Conservation (phyloP, 2,329 filamentous ascomycete species). For the Alternaria incomplexa region DNA sequence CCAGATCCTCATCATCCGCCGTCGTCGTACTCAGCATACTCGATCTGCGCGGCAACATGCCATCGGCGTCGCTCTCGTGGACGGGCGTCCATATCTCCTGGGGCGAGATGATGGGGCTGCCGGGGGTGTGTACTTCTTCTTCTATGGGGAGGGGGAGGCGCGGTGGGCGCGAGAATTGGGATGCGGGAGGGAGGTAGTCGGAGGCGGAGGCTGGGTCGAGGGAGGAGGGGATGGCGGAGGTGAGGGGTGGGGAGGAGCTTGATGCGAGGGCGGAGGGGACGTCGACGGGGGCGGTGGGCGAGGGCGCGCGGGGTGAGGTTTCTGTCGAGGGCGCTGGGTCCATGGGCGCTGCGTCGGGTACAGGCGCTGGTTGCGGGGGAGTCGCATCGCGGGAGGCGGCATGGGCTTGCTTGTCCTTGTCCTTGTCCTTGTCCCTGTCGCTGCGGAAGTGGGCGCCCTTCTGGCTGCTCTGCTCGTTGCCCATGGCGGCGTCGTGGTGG, state of each 20-base stretch:
- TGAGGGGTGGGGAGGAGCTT: slow-evolving; percentile 28
- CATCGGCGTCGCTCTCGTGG: slow-evolving; percentile 54
- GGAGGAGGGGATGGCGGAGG: slow-evolving; percentile 34
- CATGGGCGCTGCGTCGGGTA: slow-evolving; percentile 39
- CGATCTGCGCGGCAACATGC: slow-evolving; percentile 62
- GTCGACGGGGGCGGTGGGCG: slow-evolving; percentile 49
- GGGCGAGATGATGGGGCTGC: slow-evolving; percentile 84
- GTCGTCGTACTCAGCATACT: slow-evolving; percentile 60
- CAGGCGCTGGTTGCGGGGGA: neutral
- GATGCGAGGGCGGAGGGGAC: slow-evolving; percentile 36
- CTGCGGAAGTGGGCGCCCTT: slow-evolving; percentile 21
- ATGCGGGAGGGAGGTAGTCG: slow-evolving; percentile 48
- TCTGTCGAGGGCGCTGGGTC: neutral
- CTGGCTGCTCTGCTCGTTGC: slow-evolving; percentile 49
- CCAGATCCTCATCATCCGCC: slow-evolving; percentile 69
- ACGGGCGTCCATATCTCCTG: slow-evolving; percentile 63
- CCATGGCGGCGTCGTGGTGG: slow-evolving; percentile 34
- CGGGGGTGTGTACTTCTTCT: slow-evolving; percentile 86
- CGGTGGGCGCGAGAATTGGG: slow-evolving; percentile 72
- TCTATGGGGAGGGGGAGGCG: slow-evolving; percentile 92
- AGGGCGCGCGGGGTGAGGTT: slow-evolving; percentile 10
- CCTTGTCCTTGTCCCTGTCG: slow-evolving; percentile 3
- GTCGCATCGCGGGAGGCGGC: slow-evolving; percentile 8
- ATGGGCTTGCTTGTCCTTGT: slow-evolving; percentile 9
- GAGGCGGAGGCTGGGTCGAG: slow-evolving; percentile 38